Conservation (phyloP, 148 eudicot genomes). For the Silene latifolia region DNA sequence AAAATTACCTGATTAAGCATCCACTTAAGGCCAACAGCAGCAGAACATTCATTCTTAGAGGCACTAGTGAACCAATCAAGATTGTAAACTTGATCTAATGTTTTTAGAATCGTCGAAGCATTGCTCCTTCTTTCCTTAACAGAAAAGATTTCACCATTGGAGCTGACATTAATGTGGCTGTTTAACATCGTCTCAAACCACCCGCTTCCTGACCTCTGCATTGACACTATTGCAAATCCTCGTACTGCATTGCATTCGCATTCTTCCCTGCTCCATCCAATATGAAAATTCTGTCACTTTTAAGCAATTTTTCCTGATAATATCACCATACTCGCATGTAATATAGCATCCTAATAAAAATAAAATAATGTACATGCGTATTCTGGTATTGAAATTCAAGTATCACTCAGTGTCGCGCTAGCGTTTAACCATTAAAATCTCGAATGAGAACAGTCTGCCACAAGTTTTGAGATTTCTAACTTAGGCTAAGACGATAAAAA, state of each 20-base stretch:
- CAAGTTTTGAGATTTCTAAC: too few relatives aligned
- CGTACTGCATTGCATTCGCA: slow-evolving; percentile 65
- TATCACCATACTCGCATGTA: too few relatives aligned
- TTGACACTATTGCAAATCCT: slow-evolving; percentile 60
- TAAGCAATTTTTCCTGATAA: too few relatives aligned
- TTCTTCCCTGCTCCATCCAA: slow-evolving; percentile 43
- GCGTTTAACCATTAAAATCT: too few relatives aligned
- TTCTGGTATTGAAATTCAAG: too few relatives aligned
- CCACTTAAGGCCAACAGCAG: slow-evolving; percentile 82
- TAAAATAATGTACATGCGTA: too few relatives aligned
- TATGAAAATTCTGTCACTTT: neutral
- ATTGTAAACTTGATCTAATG: slow-evolving; percentile 56
- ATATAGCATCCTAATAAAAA: too few relatives aligned
- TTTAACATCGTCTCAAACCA: slow-evolving; percentile 89
- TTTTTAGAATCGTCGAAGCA: slow-evolving; percentile 35
- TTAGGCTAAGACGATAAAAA: too few relatives aligned
- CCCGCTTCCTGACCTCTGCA: slow-evolving; percentile 93
- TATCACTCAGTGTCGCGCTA: too few relatives aligned
- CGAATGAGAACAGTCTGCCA: too few relatives aligned
- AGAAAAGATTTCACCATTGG: slow-evolving; percentile 63
- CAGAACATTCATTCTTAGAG: slow-evolving; percentile 76
- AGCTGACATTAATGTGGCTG: slow-evolving; percentile 70
- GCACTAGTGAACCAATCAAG: slow-evolving; percentile 69
- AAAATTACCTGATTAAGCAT: slow-evolving; percentile 75
- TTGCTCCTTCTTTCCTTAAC: slow-evolving; percentile 48